Evolutionary conservation across 306 rosid genomes (phyloP), one percentile per base, ranked within the genome.

Genomic region (Quillaja saponaria): DNA sequence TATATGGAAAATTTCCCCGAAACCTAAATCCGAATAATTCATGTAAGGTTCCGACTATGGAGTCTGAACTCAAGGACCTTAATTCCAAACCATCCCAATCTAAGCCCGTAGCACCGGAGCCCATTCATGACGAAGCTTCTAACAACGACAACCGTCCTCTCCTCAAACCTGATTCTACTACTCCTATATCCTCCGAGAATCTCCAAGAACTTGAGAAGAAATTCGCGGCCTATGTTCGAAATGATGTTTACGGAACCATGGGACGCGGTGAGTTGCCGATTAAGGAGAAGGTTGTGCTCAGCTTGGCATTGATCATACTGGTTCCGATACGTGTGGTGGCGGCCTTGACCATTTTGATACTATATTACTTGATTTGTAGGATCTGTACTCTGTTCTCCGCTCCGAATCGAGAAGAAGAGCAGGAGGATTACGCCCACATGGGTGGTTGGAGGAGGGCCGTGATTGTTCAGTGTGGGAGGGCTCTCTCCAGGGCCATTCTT

Each of bases 371-470:
- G 45, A 76, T 94, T 53, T 94, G 99, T 71, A 50, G 86, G 82
- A 38, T 87, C 58, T 94, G 87, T 44, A 94, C 99, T 33, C 54
- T 89, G 0, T 87, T 81, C 65, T 69, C 19, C 12, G 28, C 69
- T 2, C 96, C 99, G 0, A 86, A 87, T 64, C 74, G 89, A 3
- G 94, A 82, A 6, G 84, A 85, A 28, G 97, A 80, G 31, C 97
- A 89, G 55, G 99, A 94, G 49, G 90, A 87, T 58, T 89, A 87
- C 28, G 90, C 99, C 31, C 97, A 89, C 59, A 41, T 89, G 85
- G 78, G 62, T 9, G 99, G 97, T 0, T 85, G 95, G 95, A 80
- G 91, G 63, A 77, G 96, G 66, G 42, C 56, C 6, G 86, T 85
- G 47, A 87, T 89, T 33, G 77, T 87, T 59, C 34, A 18, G 41